Conservation (phyloP, 75 land plant species). For the Isoetes taiwanensis region DNA sequence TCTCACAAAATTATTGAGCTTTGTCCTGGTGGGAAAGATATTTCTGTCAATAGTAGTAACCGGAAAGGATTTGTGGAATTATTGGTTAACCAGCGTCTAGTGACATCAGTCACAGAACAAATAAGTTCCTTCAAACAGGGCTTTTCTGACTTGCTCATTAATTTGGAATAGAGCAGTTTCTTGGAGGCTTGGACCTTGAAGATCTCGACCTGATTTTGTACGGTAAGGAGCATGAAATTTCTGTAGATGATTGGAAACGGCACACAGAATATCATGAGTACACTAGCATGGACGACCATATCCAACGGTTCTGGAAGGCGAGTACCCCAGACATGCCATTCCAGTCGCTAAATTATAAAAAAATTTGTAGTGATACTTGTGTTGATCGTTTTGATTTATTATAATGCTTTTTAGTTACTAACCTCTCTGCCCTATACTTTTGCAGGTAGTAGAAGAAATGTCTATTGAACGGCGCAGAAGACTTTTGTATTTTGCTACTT, state of each 20-base stretch:
- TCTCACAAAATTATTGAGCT: slow-evolving; percentile 55
- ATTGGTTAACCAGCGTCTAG: slow-evolving; percentile 59
- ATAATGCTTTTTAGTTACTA: too few species aligned
- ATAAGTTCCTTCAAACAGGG: slow-evolving; percentile 55
- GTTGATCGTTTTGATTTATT: too few species aligned
- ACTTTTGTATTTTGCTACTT: slow-evolving; percentile 83
- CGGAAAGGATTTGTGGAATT: slow-evolving; percentile 49
- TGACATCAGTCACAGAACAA: slow-evolving; percentile 49
- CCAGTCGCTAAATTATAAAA: too few species aligned
- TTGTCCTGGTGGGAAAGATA: slow-evolving; percentile 53
- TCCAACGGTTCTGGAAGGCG: slow-evolving; percentile 69
- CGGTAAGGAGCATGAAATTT: slow-evolving; percentile 32
- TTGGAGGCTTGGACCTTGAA: slow-evolving; percentile 32
- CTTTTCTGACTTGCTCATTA: slow-evolving; percentile 54
- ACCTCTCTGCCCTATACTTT: too few species aligned
- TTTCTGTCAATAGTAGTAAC: slow-evolving; percentile 56
- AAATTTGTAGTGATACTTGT: too few species aligned
- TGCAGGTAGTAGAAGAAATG: slow-evolving; percentile 66
- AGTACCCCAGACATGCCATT: too few species aligned
- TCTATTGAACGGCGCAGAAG: slow-evolving; percentile 44
- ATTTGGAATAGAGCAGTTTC: slow-evolving; percentile 25
- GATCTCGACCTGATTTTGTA: slow-evolving; percentile 36
- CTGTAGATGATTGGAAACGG: slow-evolving; percentile 42
- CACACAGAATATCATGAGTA: slow-evolving; percentile 66
- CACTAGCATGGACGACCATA: slow-evolving; percentile 26